A percentile compares a stretch with the other conserved stretches of the same genome.
Evolutionary conservation across 768 basidiomycete genomes (phyloP).

Genomic region (Suillus tomentosus): DNA sequence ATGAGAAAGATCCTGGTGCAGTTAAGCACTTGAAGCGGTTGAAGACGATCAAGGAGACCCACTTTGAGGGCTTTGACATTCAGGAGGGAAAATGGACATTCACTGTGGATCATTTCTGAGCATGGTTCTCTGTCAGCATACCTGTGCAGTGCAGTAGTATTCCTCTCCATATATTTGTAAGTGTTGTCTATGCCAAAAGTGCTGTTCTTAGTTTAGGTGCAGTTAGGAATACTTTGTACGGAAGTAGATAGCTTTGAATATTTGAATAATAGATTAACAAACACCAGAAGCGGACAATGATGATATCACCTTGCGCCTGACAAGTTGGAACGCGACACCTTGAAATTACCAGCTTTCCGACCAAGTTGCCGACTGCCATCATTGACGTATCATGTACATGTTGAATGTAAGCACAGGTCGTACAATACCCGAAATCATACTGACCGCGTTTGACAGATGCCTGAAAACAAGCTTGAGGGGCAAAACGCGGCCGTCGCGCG

Average conservation of each 20-base stretch:
- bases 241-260: constrained; percentile 21
- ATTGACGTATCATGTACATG: neutral
- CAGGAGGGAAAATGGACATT: constrained; percentile 91
- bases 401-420: constrained; percentile 20
- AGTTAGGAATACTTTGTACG: constrained; percentile 18
- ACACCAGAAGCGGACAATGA: neutral
- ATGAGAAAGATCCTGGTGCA: constrained; percentile 67
- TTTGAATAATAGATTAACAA: constrained; percentile 15
- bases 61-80: constrained; percentile 79
- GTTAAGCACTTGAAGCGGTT: constrained; percentile 78
- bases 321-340: neutral
- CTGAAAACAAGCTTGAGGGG: constrained; percentile 47
- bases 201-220: constrained; percentile 20
- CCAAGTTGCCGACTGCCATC: neutral
- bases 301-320: neutral
- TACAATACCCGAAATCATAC: neutral
- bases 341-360: constrained; percentile 1
- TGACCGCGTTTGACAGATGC: constrained; percentile 14
- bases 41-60: constrained; percentile 82
- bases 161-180: neutral
- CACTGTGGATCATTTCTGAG: constrained; percentile 88
- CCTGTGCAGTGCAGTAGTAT: neutral
- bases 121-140: neutral
- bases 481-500: constrained; percentile 58
- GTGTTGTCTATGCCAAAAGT: constrained; percentile 12